These are phyloP conservation scores for Nothophaeocryptopus gaeumannii DNA, from an alignment of 2,329 filamentous ascomycete genomes.

Conservation along the genomic window DNA sequence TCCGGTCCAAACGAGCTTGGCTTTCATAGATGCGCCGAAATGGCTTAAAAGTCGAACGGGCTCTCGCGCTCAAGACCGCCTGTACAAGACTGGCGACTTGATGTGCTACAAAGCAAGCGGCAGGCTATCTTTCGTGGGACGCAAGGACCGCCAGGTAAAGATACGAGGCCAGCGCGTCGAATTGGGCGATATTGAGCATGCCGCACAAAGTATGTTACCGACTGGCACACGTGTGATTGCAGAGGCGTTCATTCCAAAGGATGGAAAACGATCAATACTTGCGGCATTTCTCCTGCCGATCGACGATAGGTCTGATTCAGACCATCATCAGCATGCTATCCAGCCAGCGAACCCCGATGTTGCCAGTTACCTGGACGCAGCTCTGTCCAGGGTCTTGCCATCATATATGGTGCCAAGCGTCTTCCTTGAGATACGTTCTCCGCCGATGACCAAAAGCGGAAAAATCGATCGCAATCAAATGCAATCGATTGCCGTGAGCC, in stretches of 20 bases:
- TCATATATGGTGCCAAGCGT: constrained; percentile 73
- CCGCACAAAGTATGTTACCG: neutral
- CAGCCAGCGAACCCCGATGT: no score
- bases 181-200: constrained; percentile 48
- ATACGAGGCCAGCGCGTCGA: constrained; percentile 64
- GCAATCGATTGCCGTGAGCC: neutral
- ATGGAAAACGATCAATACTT: neutral
- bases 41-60: neutral
- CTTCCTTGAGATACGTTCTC: constrained; percentile 62
- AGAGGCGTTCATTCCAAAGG: neutral
- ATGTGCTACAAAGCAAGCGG: constrained; percentile 53
- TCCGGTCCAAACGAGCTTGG: neutral
- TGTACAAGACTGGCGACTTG: constrained; percentile 53
- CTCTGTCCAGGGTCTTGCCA: constrained; percentile 50
- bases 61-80: neutral
- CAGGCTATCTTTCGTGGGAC: constrained; percentile 49
- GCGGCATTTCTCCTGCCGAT: neutral
- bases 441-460: constrained; percentile 69
- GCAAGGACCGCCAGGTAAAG: constrained; percentile 63
- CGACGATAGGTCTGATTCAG: neutral
- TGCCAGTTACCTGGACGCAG: neutral
- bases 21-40: neutral
- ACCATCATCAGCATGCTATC: neutral
- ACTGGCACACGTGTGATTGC: neutral
- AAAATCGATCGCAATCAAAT: constrained; percentile 60